Evolutionary conservation across 2,329 filamentous ascomycete genomes (phyloP).

Genomic region (Drechslerella dactyloides): DNA sequence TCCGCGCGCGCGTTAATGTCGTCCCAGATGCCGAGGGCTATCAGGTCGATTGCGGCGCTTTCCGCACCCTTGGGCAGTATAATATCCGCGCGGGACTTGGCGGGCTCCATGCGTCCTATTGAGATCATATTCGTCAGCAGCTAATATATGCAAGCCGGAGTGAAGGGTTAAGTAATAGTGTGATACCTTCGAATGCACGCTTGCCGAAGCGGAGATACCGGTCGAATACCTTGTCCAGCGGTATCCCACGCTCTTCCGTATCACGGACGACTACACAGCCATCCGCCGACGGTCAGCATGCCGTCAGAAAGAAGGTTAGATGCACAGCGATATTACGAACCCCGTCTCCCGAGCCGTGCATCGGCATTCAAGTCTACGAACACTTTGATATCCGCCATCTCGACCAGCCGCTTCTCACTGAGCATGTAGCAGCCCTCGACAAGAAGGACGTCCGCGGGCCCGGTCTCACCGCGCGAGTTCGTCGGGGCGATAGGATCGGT

Average conservation of each 20-base stretch:
- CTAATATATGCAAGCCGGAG: constrained; percentile 42
- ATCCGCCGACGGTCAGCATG: constrained; percentile 5
- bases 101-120: constrained; percentile 45
- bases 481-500: constrained; percentile 6
- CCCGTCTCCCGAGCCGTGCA: constrained; percentile 46
- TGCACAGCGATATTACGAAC: constrained; percentile 11
- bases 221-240: constrained; percentile 53
- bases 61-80: constrained; percentile 51
- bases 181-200: constrained; percentile 52
- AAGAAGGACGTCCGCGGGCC: constrained; percentile 52
- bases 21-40: constrained; percentile 54
- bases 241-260: constrained; percentile 46
- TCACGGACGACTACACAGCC: constrained; percentile 51
- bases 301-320: constrained; percentile 25
- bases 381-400: constrained; percentile 52
- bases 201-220: constrained; percentile 54
- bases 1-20: constrained; percentile 51
- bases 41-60: constrained; percentile 53
- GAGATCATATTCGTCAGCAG: constrained; percentile 3
- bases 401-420: constrained; percentile 50
- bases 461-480: constrained; percentile 24
- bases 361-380: constrained; percentile 54
- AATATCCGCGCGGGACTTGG: constrained; percentile 41
- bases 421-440: constrained; percentile 54
- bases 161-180: constrained; percentile 51